phyloP scores from a whole-genome alignment of 768 basidiomycete genomes.

The Lyophyllum shimeji region DNA sequence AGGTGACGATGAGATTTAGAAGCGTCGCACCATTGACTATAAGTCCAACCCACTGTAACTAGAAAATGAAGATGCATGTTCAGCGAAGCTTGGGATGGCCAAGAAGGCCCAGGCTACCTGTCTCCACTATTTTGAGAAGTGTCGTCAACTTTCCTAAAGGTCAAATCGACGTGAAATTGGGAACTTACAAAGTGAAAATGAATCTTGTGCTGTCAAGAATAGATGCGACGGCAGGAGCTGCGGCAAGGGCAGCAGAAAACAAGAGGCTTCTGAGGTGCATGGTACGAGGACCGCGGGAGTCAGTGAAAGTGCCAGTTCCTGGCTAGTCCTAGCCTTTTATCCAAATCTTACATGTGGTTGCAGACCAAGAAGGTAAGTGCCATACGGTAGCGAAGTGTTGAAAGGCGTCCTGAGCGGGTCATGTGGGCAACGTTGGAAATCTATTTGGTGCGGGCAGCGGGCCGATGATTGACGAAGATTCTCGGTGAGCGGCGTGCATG shows the following conservation, averaged over 20 bases:
- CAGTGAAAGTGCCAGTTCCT: not conserved
- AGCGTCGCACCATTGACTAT: not conserved
- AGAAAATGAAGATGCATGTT: not conserved
- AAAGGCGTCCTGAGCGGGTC: not conserved
- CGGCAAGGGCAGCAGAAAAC: not conserved
- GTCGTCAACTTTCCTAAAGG: not conserved
- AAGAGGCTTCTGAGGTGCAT: not conserved
- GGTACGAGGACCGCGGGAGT: not conserved
- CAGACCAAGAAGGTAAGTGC: not conserved
- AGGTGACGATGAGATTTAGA: not conserved
- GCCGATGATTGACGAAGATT: not conserved
- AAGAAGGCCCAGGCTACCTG: constrained; percentile 4
- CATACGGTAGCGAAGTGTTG: not conserved
- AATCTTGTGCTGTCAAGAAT: constrained; percentile 12
- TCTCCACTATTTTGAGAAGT: constrained; percentile 9
- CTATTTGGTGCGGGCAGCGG: not conserved
- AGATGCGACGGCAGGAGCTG: not conserved
- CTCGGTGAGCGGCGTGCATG: not conserved
- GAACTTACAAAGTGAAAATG: constrained; percentile 17
- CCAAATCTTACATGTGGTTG: not conserved
- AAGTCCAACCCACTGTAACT: constrained; percentile 12
- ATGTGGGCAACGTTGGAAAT: not conserved
- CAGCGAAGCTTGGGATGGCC: not conserved
- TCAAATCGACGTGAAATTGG: too few species aligned
- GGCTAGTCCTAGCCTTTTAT: not conserved